Evolutionary conservation across 2,329 filamentous ascomycete genomes (phyloP).

Genomic region (Penicillium nordicum): DNA sequence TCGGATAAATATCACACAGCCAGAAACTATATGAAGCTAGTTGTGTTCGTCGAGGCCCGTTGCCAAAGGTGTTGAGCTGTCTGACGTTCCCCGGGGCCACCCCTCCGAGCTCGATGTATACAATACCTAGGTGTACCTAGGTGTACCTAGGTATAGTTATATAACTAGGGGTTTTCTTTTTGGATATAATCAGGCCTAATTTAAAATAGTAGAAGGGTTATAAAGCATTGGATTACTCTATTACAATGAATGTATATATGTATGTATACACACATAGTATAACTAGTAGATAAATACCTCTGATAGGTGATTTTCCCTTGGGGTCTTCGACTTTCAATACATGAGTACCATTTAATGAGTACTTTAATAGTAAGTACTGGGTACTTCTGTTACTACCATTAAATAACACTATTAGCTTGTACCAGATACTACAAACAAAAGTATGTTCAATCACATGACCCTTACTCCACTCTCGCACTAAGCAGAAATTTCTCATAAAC

Average conservation of each 20-base stretch:
- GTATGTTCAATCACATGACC: background rate
- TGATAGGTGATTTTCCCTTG: background rate
- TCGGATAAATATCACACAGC: background rate
- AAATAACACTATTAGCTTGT: background rate
- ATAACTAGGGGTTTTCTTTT: background rate
- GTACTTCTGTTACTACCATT: background rate
- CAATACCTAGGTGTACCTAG: background rate
- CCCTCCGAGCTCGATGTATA: conserved; percentile 6
- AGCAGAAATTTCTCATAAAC: conserved; percentile 11
- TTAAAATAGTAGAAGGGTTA: background rate
- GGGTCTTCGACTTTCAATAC: background rate
- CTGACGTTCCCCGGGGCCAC: conserved; percentile 21
- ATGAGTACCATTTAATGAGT: background rate
- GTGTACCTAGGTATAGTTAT: background rate
- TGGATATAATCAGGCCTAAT: background rate
- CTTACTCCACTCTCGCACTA: background rate
- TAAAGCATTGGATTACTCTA: background rate
- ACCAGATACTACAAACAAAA: rapidly evolving
- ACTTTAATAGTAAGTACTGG: rapidly evolving
- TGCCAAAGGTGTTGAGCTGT: conserved; percentile 20
- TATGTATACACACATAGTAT: background rate
- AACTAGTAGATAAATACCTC: background rate
- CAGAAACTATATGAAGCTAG: background rate
- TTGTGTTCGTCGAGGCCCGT: conserved; percentile 5
- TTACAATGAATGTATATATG: background rate